Evolutionary conservation across 495 filamentous ascomycete genomes (phyloP).

Genomic region (Aspergillus indologenus): DNA sequence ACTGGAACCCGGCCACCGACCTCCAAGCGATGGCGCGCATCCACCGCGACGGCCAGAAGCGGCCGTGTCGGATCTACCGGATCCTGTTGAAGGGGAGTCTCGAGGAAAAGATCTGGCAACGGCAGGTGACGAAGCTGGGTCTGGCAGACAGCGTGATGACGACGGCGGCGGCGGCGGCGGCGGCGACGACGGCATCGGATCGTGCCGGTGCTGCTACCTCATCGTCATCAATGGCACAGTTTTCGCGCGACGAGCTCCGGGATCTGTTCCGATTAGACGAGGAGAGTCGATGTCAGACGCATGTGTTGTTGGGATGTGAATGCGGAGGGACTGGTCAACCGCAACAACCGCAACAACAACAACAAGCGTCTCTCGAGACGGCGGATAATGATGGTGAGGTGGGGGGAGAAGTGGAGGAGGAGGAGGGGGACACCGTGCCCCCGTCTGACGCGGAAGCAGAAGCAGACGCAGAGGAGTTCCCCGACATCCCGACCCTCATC

Average conservation of each 20-base stretch:
- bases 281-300: constrained; percentile 55
- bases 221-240: constrained; percentile 38
- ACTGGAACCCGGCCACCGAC: constrained; percentile 83
- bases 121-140: constrained; percentile 74
- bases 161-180: constrained; percentile 46
- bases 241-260: constrained; percentile 65
- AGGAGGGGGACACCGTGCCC: no score
- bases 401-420: constrained; percentile 20
- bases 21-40: constrained; percentile 84
- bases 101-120: constrained; percentile 82
- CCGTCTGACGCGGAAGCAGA: constrained; percentile 27
- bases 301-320: constrained; percentile 65
- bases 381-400: no score
- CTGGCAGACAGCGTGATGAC: constrained; percentile 67
- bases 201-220: no score
- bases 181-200: not conserved
- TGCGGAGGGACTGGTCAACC: constrained; percentile 58
- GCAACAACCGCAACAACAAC: not conserved
- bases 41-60: constrained; percentile 74
- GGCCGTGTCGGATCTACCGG: constrained; percentile 69
- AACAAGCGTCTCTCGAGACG: no score
- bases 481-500: constrained; percentile 41
- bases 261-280: constrained; percentile 71
- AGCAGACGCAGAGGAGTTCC: constrained; percentile 41
- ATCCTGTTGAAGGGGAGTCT: constrained; percentile 69